phyloP scores from a whole-genome alignment of 139 green algal species.

The Yamagishiella unicocca region DNA sequence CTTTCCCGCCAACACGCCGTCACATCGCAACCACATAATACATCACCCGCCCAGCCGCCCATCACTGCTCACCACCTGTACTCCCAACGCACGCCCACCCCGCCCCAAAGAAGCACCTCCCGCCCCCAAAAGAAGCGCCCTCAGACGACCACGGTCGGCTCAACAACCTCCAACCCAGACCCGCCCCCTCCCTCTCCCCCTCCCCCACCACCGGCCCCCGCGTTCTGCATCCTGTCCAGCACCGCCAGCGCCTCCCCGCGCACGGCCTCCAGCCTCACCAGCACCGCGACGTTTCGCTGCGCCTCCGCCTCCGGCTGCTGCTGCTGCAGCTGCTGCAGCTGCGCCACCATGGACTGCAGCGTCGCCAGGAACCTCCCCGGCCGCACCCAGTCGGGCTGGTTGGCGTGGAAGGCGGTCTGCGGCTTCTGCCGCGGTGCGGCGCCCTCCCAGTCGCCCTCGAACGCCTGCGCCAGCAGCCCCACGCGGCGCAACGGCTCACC shows the following conservation, averaged over 20 bases:
- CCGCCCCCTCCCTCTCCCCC: background rate
- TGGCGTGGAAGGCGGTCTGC: constrained; percentile 23
- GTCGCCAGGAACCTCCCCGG: constrained; percentile 69
- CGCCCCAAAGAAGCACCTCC: background rate
- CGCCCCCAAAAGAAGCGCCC: background rate
- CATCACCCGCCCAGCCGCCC: background rate
- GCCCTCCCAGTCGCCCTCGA: constrained; percentile 63
- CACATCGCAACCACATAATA: too few relatives aligned
- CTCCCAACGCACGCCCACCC: background rate
- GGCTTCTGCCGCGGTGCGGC: constrained; percentile 32
- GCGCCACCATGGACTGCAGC: constrained; percentile 49
- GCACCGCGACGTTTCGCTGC: background rate
- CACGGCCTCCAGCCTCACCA: constrained; percentile 61
- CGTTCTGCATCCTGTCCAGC: constrained; percentile 64
- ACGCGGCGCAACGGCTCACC: constrained; percentile 37
- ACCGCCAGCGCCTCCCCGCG: constrained; percentile 60
- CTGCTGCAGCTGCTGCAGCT: constrained; percentile 38
- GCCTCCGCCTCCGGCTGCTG: background rate
- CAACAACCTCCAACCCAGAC: background rate
- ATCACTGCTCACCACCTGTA: background rate
- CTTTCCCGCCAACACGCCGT: too few relatives aligned
- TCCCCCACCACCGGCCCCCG: background rate
- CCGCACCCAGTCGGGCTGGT: constrained; percentile 62
- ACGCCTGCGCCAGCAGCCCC: constrained; percentile 50
- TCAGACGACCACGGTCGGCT: background rate